These are phyloP conservation scores for Fraxinus latifolia DNA, from an alignment of 305 asterid species.

Conservation along the genomic window DNA sequence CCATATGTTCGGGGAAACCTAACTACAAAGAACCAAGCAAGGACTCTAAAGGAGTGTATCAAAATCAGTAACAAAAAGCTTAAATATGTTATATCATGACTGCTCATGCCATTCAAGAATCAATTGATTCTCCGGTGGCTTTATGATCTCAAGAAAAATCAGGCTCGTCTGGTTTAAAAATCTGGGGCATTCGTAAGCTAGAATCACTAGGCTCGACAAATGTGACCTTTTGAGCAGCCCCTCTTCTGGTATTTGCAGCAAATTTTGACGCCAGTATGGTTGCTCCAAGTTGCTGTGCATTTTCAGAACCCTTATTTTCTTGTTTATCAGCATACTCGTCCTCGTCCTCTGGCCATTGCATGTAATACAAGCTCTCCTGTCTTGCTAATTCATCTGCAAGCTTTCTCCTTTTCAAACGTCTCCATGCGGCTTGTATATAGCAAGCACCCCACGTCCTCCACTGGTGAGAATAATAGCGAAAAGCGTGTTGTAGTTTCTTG, in stretches of 20 bases:
- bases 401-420: conserved; percentile 52
- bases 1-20: neutral
- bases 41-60: neutral
- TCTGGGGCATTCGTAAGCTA: conserved; percentile 55
- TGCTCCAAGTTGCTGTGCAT: conserved; percentile 36
- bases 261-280: conserved; percentile 64
- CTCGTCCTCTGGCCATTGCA: conserved; percentile 26
- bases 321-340: conserved; percentile 19
- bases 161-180: conserved; percentile 75
- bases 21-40: neutral
- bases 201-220: conserved; percentile 36
- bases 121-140: conserved; percentile 14
- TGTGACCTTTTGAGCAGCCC: conserved; percentile 32
- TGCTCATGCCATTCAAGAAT: conserved; percentile 21
- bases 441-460: conserved; percentile 99
- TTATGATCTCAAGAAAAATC: conserved; percentile 35
- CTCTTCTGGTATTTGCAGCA: conserved; percentile 59
- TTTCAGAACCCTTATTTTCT: conserved; percentile 3
- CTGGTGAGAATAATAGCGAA: conserved; percentile 77
- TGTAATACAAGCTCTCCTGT: conserved; percentile 47
- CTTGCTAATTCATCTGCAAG: conserved; percentile 59
- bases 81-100: neutral
- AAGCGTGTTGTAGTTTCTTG: conserved; percentile 84
- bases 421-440: conserved; percentile 68
- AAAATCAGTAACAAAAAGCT: neutral